These are phyloP conservation scores for Nemania bipapillata DNA, from an alignment of 2,329 filamentous ascomycete genomes.

Conservation along the genomic window DNA sequence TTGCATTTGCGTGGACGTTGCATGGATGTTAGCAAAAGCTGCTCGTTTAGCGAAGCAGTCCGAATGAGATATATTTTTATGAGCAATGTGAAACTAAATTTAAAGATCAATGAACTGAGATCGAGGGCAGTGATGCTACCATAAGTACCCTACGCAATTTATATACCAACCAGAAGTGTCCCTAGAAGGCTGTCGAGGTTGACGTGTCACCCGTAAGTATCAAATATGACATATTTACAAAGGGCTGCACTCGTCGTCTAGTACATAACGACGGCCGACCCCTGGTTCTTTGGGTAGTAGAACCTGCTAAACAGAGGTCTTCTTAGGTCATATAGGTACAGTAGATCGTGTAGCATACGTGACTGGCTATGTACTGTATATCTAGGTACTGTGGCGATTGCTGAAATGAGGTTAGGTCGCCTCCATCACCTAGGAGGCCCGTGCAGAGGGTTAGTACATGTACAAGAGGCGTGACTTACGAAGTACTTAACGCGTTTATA, in stretches of 20 bases:
- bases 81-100: neutral
- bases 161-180: neutral
- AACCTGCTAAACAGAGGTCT: no score
- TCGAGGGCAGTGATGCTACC: neutral
- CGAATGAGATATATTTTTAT: neutral
- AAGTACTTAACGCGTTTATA: no score
- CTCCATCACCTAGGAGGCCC: no score
- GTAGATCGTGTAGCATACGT: no score
- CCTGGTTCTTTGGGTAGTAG: no score
- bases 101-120: neutral
- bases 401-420: no score
- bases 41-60: slow-evolving; percentile 16
- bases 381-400: no score
- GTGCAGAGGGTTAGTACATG: no score
- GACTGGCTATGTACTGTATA: no score
- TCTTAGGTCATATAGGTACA: no score
- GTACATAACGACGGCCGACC: neutral
- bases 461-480: no score
- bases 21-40: slow-evolving; percentile 31
- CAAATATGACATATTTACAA: neutral
- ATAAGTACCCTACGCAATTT: neutral
- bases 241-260: neutral
- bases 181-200: neutral
- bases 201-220: neutral
- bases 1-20: slow-evolving; percentile 29